Percentiles rank a stretch among this genome's conserved stretches.
These are phyloP conservation scores for Viola odorata DNA, from an alignment of 345 rosid species.

Conservation along the genomic window DNA sequence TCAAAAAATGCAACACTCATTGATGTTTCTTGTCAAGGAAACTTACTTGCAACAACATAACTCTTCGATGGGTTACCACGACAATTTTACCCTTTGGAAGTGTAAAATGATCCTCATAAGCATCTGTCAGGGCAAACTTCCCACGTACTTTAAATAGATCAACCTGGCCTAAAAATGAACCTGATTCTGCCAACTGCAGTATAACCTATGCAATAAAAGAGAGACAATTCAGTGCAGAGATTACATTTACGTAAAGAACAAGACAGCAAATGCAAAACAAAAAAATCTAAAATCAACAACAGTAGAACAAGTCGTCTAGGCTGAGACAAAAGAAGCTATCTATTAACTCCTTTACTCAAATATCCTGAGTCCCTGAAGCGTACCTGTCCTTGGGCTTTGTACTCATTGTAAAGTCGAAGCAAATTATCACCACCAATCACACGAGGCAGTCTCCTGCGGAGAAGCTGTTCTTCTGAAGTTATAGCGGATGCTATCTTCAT, in stretches of 20 bases:
- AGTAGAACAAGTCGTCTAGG: background rate
- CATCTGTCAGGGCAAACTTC: constrained; percentile 93
- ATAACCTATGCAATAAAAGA: constrained; percentile 56
- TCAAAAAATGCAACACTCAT: background rate
- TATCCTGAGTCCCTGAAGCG: background rate
- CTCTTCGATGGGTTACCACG: constrained; percentile 78
- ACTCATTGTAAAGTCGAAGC: constrained; percentile 81
- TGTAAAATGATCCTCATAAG: constrained; percentile 88
- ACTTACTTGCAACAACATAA: constrained; percentile 77
- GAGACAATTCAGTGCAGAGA: constrained; percentile 9
- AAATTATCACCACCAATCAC: constrained; percentile 85
- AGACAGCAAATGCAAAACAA: background rate
- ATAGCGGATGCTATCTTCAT: constrained; percentile 95
- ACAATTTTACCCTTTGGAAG: constrained; percentile 75
- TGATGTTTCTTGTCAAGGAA: constrained; percentile 5
- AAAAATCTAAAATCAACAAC: background rate
- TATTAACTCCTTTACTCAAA: background rate
- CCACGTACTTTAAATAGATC: constrained; percentile 98
- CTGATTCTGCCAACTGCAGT: constrained; percentile 92
- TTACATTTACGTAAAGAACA: background rate
- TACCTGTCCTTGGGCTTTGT: constrained; percentile 96
- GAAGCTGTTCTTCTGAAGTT: constrained; percentile 97
- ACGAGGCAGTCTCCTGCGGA: constrained; percentile 88
- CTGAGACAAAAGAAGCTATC: background rate
- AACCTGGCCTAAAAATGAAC: constrained; percentile 87